Conservation (phyloP, 495 filamentous ascomycete genomes). For the Opeltia flavorubescens region DNA sequence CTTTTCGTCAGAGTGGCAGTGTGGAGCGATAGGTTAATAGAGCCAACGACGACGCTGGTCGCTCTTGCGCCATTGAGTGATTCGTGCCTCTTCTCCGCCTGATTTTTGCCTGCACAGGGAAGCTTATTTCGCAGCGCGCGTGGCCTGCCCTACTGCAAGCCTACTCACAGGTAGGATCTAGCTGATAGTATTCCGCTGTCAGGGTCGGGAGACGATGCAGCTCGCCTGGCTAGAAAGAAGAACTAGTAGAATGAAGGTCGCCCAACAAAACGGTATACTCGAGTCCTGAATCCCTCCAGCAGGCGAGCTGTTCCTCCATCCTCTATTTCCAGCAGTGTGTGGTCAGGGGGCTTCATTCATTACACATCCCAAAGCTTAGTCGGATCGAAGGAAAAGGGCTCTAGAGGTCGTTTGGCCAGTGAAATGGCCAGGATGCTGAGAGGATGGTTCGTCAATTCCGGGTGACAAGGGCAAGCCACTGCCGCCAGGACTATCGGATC, state of each 20-base stretch:
- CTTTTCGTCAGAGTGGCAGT: background rate
- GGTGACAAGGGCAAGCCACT: background rate
- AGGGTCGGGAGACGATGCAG: background rate
- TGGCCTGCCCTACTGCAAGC: background rate
- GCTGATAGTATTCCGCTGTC: too few species aligned
- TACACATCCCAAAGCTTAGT: too few species aligned
- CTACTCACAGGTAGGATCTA: background rate
- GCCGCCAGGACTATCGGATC: background rate
- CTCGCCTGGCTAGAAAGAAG: background rate
- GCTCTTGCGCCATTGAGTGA: constrained; percentile 1
- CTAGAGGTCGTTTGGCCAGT: too few species aligned
- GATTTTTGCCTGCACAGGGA: background rate
- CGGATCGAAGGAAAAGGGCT: too few species aligned
- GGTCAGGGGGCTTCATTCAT: too few species aligned
- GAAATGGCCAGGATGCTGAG: too few species aligned
- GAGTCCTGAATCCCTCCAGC: too few species aligned
- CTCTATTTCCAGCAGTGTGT: too few species aligned
- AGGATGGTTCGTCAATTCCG: background rate
- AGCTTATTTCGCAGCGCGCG: background rate
- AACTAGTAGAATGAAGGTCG: too few species aligned
- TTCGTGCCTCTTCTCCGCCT: constrained; percentile 1
- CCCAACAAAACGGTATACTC: too few species aligned
- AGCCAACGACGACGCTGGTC: background rate
- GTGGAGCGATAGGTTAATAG: background rate
- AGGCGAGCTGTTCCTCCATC: too few species aligned